Conservation (phyloP, 139 green algal genomes). For the Chlorella sorokiniana region DNA sequence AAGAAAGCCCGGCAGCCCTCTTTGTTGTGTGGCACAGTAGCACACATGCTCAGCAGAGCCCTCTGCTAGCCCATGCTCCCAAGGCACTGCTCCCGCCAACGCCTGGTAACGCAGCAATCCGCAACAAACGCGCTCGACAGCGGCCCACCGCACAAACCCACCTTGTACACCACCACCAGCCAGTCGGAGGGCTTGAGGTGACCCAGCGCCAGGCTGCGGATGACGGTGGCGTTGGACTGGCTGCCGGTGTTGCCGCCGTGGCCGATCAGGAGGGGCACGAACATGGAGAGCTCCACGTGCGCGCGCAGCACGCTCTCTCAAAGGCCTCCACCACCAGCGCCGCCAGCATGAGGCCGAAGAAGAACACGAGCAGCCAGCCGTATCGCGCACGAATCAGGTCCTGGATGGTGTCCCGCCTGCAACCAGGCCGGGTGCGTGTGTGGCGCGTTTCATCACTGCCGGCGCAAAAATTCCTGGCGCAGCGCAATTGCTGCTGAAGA, state of each 20-base stretch:
- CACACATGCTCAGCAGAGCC: no score
- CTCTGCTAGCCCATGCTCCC: no score
- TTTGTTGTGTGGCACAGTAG: no score
- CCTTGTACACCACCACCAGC: slow-evolving; percentile 53
- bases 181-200: slow-evolving; percentile 57
- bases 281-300: slow-evolving; percentile 71
- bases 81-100: no score
- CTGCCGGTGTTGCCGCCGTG: slow-evolving; percentile 81
- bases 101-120: no score
- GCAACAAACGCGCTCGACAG: not conserved
- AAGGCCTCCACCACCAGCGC: slow-evolving; percentile 74
- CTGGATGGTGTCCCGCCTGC: slow-evolving; percentile 45
- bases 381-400: slow-evolving; percentile 44
- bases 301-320: slow-evolving; percentile 60
- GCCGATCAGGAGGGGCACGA: slow-evolving; percentile 78
- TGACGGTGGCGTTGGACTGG: slow-evolving; percentile 71
- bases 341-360: slow-evolving; percentile 66
- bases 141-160: not conserved
- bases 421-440: not conserved
- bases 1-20: no score
- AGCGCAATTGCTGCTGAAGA: no score
- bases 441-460: no score
- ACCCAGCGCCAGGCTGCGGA: slow-evolving; percentile 59
- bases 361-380: slow-evolving; percentile 74
- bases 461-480: no score